Base-by-base conservation (phyloP, 306 rosid species). In the Lotus japonicus region DNA sequence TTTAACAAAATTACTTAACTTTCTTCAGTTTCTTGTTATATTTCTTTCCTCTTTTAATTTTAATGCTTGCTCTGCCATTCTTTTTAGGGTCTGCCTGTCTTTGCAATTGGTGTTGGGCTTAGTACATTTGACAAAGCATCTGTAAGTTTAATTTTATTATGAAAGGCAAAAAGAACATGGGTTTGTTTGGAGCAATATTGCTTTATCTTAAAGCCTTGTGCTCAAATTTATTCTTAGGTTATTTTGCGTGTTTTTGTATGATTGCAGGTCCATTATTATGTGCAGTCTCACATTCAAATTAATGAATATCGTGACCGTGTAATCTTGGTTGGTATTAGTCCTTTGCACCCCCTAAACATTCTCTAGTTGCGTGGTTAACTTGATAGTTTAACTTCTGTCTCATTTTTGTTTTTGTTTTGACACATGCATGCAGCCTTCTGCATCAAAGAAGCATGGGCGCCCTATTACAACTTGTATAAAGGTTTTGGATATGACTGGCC, bases 231-330 rank as follows among this genome's bases (percentile, higher is more conserved):
- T 13, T 75, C 62, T 8, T 53, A 59, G 35, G 19, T 49, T 52
- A 54, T 64, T 65, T 61, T 17, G 15, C 38, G 4, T 15, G 9
- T 17, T 26, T 31, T 33, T 61, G 39, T 59, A 45, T 72, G 61
- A 13, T 38, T 80, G 26, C 85, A 94, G 98, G 96, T 90, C 63
- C 87, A 90, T 76, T 86, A 85, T 83, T 94, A 94, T 84, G 97
- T 94, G 82, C 98, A 94, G 84, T 94, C 98, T 65, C 98, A 94
- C 80, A 94, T 94, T 85, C 98, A 94, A 81, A 81, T 94, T 36
- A 94, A 94, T 67, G 97, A 94, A 82, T 94, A 94, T 72, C 90
- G 98, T 59, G 98, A 94, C 76, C 74, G 88, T 15, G 71, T 86
- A 70, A 35, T 88, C 67, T 88, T 94, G 96, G 98, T 94, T 59